Evolutionary conservation across 352 stramenopile genomes (phyloP), one percentile per base, ranked within the genome.

Genomic region (Phytophthora pinifolia): DNA sequence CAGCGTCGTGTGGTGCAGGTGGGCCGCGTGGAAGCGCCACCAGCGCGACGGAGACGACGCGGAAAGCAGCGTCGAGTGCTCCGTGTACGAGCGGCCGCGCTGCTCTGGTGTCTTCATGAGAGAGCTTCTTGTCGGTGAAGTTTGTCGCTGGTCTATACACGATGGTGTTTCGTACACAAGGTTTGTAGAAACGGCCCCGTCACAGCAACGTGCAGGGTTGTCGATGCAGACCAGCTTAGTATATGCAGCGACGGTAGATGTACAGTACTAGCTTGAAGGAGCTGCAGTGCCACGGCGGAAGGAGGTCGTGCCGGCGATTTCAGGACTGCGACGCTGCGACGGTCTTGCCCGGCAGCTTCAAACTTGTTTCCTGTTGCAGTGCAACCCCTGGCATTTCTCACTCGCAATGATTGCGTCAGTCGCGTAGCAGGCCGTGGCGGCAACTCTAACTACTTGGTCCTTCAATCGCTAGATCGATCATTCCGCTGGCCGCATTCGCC

Each of bases 31-130:
- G 45, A 42, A 22, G 17, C 38, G 57, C 25, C 56, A 51, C 65
- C 55, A 64, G 44, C 32, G 55, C 9, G 35, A 35, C 7, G 42
- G 22, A 10, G 65, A 59, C 6, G 61, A 48, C 6, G 65, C 57
- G 13, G 61, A 70, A 25, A 70, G 35, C n/a, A 74, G 34, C 25
- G 55, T 65, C 25, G 65, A 71, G 38, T 60, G 61, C 47, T 74
- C 65, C 6, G 54, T 71, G 38, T 54, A 65, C 12, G 65, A 71
- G 25, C 47, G 54, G 8, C 17, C 7, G 6, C 54, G 65, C 29
- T 67, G 51, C 36, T 66, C 44, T 13, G 41, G 54, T 25, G 46
- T 46, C 47, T 64, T 68, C 47, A 59, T 67, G 8, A 10, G 37
- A 6, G n/a, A 25, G 6, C 45, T 51, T 12, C 22, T 27, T 27